phyloP scores from a whole-genome alignment of 2,329 filamentous ascomycete species.

The Penicillium sp. region DNA sequence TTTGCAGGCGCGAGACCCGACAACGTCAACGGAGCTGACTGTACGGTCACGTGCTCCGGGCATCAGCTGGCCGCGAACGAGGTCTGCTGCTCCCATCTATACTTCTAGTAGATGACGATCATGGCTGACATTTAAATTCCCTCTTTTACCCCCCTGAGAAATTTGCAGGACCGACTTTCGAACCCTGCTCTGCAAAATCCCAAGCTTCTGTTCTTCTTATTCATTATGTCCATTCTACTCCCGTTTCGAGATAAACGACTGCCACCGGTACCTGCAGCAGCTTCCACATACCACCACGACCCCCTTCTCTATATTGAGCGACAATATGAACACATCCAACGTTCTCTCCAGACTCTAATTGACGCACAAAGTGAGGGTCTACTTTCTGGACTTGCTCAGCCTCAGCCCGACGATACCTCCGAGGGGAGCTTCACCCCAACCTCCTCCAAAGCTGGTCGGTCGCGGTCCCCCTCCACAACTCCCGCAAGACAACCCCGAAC shows the following conservation, averaged over 20 bases:
- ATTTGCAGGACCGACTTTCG: not conserved
- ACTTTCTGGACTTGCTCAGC: conserved; percentile 47
- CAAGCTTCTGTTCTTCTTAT: not conserved
- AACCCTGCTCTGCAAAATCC: not conserved
- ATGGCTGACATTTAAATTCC: not conserved
- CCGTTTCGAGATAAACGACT: conserved; percentile 25
- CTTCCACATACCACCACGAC: conserved; percentile 35
- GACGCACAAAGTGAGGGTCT: conserved; percentile 62
- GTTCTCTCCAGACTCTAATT: conserved; percentile 58
- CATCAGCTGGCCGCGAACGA: conserved; percentile 4
- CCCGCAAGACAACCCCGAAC: conserved; percentile 40
- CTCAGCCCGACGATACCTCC: conserved; percentile 45
- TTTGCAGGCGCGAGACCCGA: conserved; percentile 25
- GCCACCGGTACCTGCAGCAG: conserved; percentile 30
- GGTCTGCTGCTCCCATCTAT: not conserved
- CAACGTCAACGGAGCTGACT: conserved; percentile 31
- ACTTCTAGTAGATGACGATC: not conserved
- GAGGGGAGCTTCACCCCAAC: conserved; percentile 46
- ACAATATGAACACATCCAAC: conserved; percentile 55
- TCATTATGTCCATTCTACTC: conserved; percentile 34
- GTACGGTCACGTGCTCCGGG: conserved; percentile 21
- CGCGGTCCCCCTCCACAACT: conserved; percentile 36
- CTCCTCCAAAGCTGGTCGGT: conserved; percentile 27
- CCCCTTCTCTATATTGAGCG: conserved; percentile 53
- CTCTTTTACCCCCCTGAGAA: not conserved